phyloP scores from a whole-genome alignment of 805 yeast genomes.

The Tetrapisispora pingtungensis region DNA sequence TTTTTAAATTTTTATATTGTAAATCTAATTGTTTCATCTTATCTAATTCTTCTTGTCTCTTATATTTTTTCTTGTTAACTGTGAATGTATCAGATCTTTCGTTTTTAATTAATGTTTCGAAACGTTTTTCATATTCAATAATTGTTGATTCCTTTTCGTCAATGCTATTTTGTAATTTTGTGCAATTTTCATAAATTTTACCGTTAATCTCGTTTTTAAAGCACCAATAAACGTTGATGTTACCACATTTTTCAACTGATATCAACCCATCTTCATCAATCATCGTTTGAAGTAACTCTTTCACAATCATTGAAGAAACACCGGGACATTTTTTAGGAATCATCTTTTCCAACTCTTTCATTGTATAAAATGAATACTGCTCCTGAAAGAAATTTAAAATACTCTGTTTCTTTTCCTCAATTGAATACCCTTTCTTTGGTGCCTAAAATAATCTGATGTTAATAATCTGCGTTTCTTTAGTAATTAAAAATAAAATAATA shows the following conservation, averaged over 20 bases:
- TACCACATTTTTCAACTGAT: conserved; percentile 45
- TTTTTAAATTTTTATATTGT: conserved; percentile 5
- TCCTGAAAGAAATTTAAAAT: conserved; percentile 33
- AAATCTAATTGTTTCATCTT: conserved; percentile 8
- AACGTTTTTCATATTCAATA: neutral
- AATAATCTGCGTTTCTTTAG: neutral
- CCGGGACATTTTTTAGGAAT: conserved; percentile 38
- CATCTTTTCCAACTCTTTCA: conserved; percentile 42
- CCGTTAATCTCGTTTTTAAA: conserved; percentile 22
- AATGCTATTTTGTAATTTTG: conserved; percentile 6
- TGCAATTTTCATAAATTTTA: conserved; percentile 9
- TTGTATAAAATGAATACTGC: conserved; percentile 34
- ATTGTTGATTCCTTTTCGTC: conserved; percentile 4
- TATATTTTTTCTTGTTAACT: neutral
- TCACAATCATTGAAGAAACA: conserved; percentile 44
- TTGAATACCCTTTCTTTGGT: conserved; percentile 18
- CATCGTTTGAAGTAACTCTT: conserved; percentile 38
- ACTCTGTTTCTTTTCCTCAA: conserved; percentile 33
- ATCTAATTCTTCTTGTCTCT: conserved; percentile 4
- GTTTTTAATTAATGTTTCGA: neutral
- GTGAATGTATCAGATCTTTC: conserved; percentile 2
- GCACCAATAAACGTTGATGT: conserved; percentile 42
- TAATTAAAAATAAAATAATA: too few relatives aligned
- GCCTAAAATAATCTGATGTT: neutral
- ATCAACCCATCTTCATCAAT: conserved; percentile 40